Percentiles rank a stretch among this genome's conserved stretches.
These are phyloP conservation scores for Allium sativum DNA, from an alignment of 106 monocot species.

Conservation along the genomic window DNA sequence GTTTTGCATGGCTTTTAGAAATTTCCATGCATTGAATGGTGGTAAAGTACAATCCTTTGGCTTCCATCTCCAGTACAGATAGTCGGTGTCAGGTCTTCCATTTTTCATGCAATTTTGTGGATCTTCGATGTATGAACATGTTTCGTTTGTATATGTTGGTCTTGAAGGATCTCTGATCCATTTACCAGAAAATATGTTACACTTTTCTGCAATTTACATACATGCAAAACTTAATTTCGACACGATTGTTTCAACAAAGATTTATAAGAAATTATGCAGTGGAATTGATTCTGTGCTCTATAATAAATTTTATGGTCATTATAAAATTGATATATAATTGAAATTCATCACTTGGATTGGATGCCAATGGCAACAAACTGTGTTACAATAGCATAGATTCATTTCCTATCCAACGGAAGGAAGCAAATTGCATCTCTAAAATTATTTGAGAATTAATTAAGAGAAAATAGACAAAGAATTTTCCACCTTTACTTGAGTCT, in stretches of 20 bases:
- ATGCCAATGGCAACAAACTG: too few species aligned
- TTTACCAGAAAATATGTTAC: constrained; percentile 48
- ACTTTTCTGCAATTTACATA: constrained; percentile 24
- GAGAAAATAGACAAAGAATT: neutral
- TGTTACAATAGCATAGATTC: neutral
- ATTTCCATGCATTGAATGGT: constrained; percentile 37
- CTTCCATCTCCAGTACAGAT: constrained; percentile 73
- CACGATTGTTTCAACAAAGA: too few species aligned
- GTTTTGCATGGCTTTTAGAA: constrained; percentile 42
- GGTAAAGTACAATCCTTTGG: constrained; percentile 41
- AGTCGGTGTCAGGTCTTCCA: constrained; percentile 47
- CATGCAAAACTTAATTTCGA: too few species aligned
- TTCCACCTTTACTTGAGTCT: neutral
- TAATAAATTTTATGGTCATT: neutral
- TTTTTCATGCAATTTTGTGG: constrained; percentile 66
- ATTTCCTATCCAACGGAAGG: neutral
- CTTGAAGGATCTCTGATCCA: constrained; percentile 46
- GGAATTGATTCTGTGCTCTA: too few species aligned
- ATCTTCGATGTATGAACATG: constrained; percentile 43
- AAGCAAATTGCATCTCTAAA: neutral
- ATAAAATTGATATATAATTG: neutral
- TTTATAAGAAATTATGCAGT: too few species aligned
- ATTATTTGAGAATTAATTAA: neutral
- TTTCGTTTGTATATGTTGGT: constrained; percentile 52
- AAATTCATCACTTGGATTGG: neutral